Evolutionary conservation across 2,329 filamentous ascomycete species (phyloP).

Genomic region (Colletotrichum sp.): DNA sequence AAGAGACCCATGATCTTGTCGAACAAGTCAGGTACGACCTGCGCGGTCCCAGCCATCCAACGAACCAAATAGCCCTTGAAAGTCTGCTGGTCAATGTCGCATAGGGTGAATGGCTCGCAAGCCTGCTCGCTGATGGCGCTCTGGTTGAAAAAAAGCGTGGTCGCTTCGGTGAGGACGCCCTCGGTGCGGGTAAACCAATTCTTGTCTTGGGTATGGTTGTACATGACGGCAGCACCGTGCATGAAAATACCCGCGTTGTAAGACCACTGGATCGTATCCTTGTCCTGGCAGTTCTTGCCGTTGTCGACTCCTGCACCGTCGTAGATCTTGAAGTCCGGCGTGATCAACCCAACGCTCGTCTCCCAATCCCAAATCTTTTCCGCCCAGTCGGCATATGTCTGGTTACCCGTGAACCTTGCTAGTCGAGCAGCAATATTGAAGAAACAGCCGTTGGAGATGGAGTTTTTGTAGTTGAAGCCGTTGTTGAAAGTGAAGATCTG

Average conservation of each 20-base stretch:
- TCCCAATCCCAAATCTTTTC: conserved; percentile 73
- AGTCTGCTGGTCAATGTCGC: conserved; percentile 73
- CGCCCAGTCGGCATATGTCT: conserved; percentile 80
- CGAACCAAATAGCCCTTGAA: conserved; percentile 80
- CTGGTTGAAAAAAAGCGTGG: conserved; percentile 60
- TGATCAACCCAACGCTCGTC: conserved; percentile 59
- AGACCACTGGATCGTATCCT: conserved; percentile 68
- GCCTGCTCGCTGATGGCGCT: conserved; percentile 67
- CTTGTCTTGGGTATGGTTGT: conserved; percentile 59
- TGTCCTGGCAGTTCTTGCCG: conserved; percentile 49
- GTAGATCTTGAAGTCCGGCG: conserved; percentile 56
- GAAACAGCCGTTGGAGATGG: conserved; percentile 72
- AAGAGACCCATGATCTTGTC: conserved; percentile 57
- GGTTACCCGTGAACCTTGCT: conserved; percentile 78
- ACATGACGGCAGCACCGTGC: conserved; percentile 65
- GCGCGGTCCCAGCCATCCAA: conserved; percentile 63
- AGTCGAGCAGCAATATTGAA: conserved; percentile 75
- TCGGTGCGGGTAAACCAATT: conserved; percentile 64
- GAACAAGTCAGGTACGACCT: conserved; percentile 59
- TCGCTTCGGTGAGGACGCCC: conserved; percentile 59
- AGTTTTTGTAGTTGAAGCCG: conserved; percentile 73
- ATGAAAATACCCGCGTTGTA: conserved; percentile 74
- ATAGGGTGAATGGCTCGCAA: conserved; percentile 66
- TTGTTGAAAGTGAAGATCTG: conserved; percentile 82
- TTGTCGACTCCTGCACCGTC: conserved; percentile 48